Conservation (phyloP, 73 alveolate species). For the Symbiodinium natans region DNA sequence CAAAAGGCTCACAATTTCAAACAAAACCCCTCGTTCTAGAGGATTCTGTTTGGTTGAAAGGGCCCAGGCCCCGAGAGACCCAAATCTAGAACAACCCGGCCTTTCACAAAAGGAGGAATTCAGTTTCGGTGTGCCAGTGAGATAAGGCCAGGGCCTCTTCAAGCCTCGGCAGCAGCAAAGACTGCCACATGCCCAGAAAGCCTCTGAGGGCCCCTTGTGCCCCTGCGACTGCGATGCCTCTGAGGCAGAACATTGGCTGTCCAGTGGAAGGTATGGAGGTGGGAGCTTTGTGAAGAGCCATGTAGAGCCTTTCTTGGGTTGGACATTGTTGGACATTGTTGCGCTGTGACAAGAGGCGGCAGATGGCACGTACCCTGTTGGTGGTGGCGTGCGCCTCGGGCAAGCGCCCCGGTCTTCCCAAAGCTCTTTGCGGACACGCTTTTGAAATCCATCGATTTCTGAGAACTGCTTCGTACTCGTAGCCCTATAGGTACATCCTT, state of each 20-base stretch:
- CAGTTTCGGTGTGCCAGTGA: too few species aligned
- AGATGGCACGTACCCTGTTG: slow-evolving; percentile 75
- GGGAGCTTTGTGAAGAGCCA: background rate
- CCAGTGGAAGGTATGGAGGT: slow-evolving; percentile 88
- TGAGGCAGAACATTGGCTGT: slow-evolving; percentile 62
- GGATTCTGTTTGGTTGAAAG: too few species aligned
- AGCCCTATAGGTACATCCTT: slow-evolving; percentile 46
- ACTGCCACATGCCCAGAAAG: background rate
- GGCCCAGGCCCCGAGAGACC: too few species aligned
- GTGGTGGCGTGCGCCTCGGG: slow-evolving; percentile 81
- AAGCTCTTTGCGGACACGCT: too few species aligned
- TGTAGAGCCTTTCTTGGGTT: too few species aligned
- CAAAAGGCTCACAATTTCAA: too few species aligned
- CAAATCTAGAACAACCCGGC: too few species aligned
- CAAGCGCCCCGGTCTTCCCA: background rate
- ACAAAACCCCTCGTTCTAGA: too few species aligned
- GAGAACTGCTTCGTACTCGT: background rate
- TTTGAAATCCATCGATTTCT: background rate
- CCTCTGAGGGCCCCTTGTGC: too few species aligned
- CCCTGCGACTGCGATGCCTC: too few species aligned
- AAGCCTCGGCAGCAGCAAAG: slow-evolving; percentile 58
- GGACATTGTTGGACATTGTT: too few species aligned
- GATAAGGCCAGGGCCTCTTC: slow-evolving; percentile 88
- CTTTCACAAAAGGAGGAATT: too few species aligned
- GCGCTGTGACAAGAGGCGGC: slow-evolving; percentile 19